Conservation (phyloP, 768 basidiomycete genomes). For the Rhizopogon sp. region DNA sequence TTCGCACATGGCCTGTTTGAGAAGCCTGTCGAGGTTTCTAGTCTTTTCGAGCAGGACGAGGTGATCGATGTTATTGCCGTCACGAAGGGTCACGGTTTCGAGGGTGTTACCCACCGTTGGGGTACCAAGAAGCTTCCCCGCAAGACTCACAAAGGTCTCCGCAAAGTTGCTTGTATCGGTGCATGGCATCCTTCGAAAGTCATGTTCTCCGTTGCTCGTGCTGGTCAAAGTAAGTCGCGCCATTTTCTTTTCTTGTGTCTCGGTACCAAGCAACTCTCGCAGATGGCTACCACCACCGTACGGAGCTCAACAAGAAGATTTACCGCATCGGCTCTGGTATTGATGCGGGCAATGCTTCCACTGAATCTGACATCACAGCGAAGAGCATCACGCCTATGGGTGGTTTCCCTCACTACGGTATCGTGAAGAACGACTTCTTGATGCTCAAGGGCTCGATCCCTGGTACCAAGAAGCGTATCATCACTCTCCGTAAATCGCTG, state of each 20-base stretch:
- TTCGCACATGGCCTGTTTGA: slow-evolving; percentile 93
- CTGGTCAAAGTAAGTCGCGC: slow-evolving; percentile 87
- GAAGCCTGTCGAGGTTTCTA: slow-evolving; percentile 83
- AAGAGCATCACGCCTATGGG: slow-evolving; percentile 96
- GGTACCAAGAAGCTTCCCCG: slow-evolving; percentile 98
- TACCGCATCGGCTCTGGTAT: slow-evolving; percentile 85
- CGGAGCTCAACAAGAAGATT: slow-evolving; percentile 98
- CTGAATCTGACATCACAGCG: slow-evolving; percentile 91
- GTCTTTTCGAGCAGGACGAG: slow-evolving; percentile 96
- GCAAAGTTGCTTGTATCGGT: slow-evolving; percentile 98
- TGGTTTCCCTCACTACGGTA: slow-evolving; percentile 98
- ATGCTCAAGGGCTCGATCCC: slow-evolving; percentile 95
- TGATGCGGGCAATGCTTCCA: slow-evolving; percentile 83
- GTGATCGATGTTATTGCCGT: slow-evolving; percentile 95
- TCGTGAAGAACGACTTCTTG: slow-evolving; percentile 98
- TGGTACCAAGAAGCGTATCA: slow-evolving; percentile 96
- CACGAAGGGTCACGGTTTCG: slow-evolving; percentile 99
- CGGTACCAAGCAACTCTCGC: slow-evolving; percentile 6
- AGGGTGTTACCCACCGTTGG: slow-evolving; percentile 99
- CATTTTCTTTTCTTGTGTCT: background rate
- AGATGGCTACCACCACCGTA: slow-evolving; percentile 97
- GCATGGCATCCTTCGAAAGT: slow-evolving; percentile 99
- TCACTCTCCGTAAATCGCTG: slow-evolving; percentile 95
- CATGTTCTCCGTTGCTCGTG: slow-evolving; percentile 99
- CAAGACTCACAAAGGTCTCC: slow-evolving; percentile 99